Evolutionary conservation across 108 stramenopile genomes (phyloP), one percentile per base, ranked within the genome.

Genomic region (Nannochloropsis salina): DNA sequence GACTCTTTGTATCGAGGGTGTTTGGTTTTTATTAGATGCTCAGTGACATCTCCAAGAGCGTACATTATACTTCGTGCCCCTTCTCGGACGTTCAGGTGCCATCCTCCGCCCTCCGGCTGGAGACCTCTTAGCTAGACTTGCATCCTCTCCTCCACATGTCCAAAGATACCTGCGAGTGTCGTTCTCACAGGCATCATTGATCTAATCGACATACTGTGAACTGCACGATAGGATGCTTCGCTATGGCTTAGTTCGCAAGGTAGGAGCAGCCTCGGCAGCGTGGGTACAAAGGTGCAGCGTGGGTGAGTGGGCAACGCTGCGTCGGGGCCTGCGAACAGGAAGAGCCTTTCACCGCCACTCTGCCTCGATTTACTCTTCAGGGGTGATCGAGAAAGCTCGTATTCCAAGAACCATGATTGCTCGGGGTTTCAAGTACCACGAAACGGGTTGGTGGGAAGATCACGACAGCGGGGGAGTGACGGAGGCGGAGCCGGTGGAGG

Each of bases 391-490:
- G n/a, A 74, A 2, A n/a, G 61, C 61, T n/a, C n/a, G 61, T 74
- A 4, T 6, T n/a, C 5, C 61, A 74, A n/a, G 1, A n/a, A 74
- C 31, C 31, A 74, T 74, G 15, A 74, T 74, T n/a, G 3, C 61
- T n/a, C 61, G 61, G n/a, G 61, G 61, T 15, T 74, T 74, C 61
- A 74, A 74, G 61, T 74, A 74, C n/a, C 61, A 74, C 61, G 61
- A 74, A 74, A n/a, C 61, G 61, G 61, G 61, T 15, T 74, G 61
- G 61, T 74, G 61, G 61, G 61, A 74, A 74, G 61, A 74, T 74
- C 3, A 74, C 20, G 61, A 74, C 61, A 74, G 61, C 2, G 61
- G 61, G n/a, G 61, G 61, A 15, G 61, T 74, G 61, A 74, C 61
- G n/a, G 61, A 74, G 61, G 61, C 61, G n/a, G 61, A 74, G 61